Conservation (phyloP, 257 asterid species). For the Nicotiana obtusifolia region DNA sequence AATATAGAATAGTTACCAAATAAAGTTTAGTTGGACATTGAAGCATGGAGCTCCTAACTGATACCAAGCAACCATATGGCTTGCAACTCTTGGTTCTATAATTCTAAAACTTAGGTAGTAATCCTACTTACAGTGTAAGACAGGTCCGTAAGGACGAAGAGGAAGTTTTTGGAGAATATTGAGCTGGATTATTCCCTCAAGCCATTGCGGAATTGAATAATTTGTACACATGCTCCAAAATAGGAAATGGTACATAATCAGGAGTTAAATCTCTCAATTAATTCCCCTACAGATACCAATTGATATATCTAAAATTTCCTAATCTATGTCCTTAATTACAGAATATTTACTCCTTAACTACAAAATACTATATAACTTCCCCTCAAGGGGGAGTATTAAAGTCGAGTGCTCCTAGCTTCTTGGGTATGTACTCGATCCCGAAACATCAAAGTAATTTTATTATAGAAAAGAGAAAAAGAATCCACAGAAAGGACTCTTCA, state of each 20-base stretch:
- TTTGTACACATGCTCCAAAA: not conserved
- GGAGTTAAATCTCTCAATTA: not conserved
- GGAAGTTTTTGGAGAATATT: not conserved
- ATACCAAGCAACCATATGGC: not conserved
- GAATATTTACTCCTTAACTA: not conserved
- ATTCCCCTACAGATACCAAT: not conserved
- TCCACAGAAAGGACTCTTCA: not conserved
- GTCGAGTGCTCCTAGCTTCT: not conserved
- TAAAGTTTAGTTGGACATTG: not conserved
- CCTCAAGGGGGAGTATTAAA: not conserved
- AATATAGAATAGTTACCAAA: not conserved
- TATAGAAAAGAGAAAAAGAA: not conserved
- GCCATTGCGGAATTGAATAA: not conserved
- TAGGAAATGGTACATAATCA: not conserved
- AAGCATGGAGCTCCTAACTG: not conserved
- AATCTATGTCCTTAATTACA: not conserved
- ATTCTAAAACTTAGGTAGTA: not conserved
- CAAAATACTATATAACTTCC: not conserved
- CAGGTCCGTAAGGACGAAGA: too few species aligned
- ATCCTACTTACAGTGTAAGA: not conserved
- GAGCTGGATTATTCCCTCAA: not conserved
- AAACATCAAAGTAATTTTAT: too few species aligned
- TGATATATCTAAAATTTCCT: not conserved
- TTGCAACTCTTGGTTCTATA: not conserved
- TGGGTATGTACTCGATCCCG: not conserved